Conservation (phyloP, 139 green algal genomes). For the Pycnococcus provasolii region DNA sequence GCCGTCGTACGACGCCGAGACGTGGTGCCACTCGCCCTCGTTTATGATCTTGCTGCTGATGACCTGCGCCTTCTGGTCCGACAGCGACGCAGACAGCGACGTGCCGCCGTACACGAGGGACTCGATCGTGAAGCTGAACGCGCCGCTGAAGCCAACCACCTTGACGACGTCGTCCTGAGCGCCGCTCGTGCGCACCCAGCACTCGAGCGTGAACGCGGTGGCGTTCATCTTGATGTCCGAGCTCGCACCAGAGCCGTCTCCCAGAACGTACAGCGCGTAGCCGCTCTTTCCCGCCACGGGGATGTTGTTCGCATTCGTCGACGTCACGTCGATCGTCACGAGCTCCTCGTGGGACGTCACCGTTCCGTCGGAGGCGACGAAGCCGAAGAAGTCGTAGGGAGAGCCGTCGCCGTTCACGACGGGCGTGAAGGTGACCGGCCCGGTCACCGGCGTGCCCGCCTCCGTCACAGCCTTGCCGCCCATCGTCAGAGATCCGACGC, state of each 20-base stretch:
- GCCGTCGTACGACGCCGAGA: background rate
- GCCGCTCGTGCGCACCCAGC: constrained; percentile 6
- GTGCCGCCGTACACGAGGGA: background rate
- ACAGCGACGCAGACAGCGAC: background rate
- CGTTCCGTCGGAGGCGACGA: constrained; percentile 9
- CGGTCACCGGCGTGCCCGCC: background rate
- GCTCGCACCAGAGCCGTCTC: background rate
- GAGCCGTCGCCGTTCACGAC: constrained; percentile 4
- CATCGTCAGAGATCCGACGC: background rate
- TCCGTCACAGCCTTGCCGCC: background rate
- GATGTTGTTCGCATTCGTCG: background rate
- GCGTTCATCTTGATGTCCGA: background rate
- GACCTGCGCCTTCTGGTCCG: background rate
- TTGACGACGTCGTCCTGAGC: constrained; percentile 2
- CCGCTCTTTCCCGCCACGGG: constrained; percentile 8
- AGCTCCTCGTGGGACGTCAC: constrained; percentile 2
- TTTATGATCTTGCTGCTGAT: background rate
- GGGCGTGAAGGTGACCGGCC: background rate
- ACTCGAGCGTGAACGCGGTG: background rate
- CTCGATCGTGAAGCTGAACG: background rate
- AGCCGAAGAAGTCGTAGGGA: constrained; percentile 13
- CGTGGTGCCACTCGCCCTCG: constrained; percentile 18
- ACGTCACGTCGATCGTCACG: constrained; percentile 13
- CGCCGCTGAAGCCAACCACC: background rate
- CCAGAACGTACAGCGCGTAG: constrained; percentile 21